Percentiles rank a stretch among this genome's conserved stretches.
phyloP scores from a whole-genome alignment of 1,284 basidiomycete species.

The Ustilago nuda region DNA sequence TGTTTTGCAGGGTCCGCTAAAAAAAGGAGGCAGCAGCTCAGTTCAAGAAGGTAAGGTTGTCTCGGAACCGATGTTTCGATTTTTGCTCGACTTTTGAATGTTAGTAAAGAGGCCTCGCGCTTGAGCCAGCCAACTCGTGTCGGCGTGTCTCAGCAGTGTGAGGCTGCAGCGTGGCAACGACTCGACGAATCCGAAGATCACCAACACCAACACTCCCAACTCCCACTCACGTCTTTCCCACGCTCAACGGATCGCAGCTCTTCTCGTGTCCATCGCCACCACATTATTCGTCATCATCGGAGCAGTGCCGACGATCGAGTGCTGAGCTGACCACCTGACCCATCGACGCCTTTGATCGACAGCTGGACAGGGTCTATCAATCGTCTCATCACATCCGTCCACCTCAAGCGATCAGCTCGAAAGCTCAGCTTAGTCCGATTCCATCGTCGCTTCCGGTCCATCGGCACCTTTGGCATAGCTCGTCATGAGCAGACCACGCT shows the following conservation, averaged over 20 bases:
- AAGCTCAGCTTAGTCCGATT: slow-evolving; percentile 1
- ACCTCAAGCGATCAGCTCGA: not conserved
- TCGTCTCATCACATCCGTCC: too few species aligned
- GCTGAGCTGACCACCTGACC: not conserved
- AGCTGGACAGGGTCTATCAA: not conserved
- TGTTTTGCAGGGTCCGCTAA: too few species aligned
- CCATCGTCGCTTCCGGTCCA: not conserved
- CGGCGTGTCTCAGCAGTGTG: slow-evolving; percentile 11
- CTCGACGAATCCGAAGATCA: slow-evolving; percentile 27
- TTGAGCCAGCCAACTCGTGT: slow-evolving; percentile 19
- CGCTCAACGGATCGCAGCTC: not conserved
- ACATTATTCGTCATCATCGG: not conserved
- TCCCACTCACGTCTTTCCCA: not conserved
- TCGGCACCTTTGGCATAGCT: slow-evolving; percentile 1
- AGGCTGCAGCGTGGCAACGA: not conserved
- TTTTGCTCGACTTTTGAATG: not conserved
- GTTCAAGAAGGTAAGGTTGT: not conserved
- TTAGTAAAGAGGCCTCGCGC: slow-evolving; percentile 10
- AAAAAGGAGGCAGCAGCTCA: not conserved
- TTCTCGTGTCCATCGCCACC: not conserved
- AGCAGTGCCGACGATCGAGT: not conserved
- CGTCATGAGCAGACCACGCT: slow-evolving; percentile 66
- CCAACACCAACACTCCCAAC: slow-evolving; percentile 12
- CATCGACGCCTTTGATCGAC: not conserved
- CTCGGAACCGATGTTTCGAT: slow-evolving; percentile 10